A percentile compares a stretch with the other conserved stretches of the same genome.
Conservation (phyloP, 1,284 basidiomycete species). For the Tranzscheliella williamsii region DNA sequence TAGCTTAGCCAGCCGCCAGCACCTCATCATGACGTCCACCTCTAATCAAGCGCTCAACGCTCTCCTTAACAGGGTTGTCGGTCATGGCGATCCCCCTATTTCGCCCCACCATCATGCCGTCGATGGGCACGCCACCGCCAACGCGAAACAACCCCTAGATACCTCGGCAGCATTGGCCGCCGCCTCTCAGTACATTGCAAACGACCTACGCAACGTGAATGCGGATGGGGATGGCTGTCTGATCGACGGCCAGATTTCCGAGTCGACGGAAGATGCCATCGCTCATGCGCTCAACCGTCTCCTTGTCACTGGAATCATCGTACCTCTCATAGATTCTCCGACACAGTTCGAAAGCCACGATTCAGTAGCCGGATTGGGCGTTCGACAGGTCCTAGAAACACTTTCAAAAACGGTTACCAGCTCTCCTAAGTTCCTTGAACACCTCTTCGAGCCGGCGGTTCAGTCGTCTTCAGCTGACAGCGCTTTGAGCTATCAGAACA, state of each 20-base stretch:
- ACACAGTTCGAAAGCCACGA: conserved; percentile 1
- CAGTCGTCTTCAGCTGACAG: not conserved
- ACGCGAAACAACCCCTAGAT: not conserved
- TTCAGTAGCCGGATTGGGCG: conserved; percentile 1
- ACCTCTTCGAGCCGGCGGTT: conserved; percentile 14
- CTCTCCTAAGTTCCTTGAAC: conserved; percentile 39
- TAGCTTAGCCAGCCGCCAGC: not conserved
- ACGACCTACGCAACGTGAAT: conserved; percentile 5
- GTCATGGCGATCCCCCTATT: not conserved
- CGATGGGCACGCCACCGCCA: not conserved
- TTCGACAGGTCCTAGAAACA: conserved; percentile 26
- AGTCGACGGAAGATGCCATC: conserved; percentile 18
- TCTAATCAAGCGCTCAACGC: not conserved
- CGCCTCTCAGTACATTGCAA: conserved; percentile 23
- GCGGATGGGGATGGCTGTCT: too few species aligned
- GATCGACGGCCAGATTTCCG: not conserved
- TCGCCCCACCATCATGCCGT: too few species aligned
- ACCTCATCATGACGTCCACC: not conserved
- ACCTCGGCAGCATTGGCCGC: conserved; percentile 12
- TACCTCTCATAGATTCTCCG: conserved; percentile 9
- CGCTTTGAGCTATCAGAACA: conserved; percentile 9
- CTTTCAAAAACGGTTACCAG: conserved; percentile 10
- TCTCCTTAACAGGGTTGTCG: not conserved
- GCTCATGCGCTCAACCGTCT: conserved; percentile 33
- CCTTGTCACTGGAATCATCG: conserved; percentile 18